These are phyloP conservation scores for Xylogone sp. DNA, from an alignment of 2,329 filamentous ascomycete species.

Conservation along the genomic window DNA sequence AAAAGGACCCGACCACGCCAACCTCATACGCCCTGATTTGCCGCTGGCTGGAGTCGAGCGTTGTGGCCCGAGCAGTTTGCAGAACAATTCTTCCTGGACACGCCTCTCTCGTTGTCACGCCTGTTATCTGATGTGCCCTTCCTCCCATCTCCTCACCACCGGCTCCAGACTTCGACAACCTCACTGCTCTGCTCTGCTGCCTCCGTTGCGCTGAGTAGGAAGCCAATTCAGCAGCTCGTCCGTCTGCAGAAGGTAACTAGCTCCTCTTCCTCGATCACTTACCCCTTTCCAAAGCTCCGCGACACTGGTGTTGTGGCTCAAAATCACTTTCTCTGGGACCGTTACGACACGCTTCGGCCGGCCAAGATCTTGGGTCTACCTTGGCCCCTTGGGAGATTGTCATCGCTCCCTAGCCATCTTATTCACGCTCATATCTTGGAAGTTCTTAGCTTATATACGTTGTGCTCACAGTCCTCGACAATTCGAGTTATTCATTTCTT, in stretches of 20 bases:
- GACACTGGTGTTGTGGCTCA: not conserved
- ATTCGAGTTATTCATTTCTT: too few species aligned
- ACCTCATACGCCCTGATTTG: not conserved
- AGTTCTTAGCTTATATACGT: too few species aligned
- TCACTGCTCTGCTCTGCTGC: not conserved
- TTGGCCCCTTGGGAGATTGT: too few species aligned
- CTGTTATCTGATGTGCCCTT: not conserved
- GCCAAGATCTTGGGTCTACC: too few species aligned
- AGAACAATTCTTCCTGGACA: not conserved
- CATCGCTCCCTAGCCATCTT: too few species aligned
- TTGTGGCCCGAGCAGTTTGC: not conserved
- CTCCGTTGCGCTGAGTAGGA: not conserved
- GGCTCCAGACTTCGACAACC: not conserved
- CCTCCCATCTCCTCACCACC: not conserved
- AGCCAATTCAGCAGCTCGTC: too few species aligned
- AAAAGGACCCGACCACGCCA: not conserved
- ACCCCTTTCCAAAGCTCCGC: not conserved
- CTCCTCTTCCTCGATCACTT: not conserved
- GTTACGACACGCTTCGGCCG: not conserved
- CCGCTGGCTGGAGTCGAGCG: not conserved
- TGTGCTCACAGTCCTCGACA: too few species aligned
- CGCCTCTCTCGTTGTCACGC: not conserved
- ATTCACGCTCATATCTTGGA: too few species aligned
- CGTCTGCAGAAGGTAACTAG: too few species aligned
- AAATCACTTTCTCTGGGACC: not conserved